These are phyloP conservation scores for Datura wrightii DNA, from an alignment of 257 asterid genomes.

Conservation along the genomic window DNA sequence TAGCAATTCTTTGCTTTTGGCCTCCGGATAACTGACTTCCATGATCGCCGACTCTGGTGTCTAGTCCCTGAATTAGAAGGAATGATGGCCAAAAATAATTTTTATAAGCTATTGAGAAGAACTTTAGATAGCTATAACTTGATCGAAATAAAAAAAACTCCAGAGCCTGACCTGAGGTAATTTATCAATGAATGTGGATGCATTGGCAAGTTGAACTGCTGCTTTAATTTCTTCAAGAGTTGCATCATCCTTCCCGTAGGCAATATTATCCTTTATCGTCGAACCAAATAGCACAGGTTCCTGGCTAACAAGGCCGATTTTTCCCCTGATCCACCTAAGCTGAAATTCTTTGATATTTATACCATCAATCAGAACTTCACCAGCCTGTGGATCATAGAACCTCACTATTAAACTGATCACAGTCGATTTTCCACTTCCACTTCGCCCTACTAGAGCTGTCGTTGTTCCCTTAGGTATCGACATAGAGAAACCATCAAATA, in stretches of 20 bases:
- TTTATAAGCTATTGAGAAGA: slow-evolving; percentile 38
- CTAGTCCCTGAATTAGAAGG: slow-evolving; percentile 60
- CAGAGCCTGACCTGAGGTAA: slow-evolving; percentile 64
- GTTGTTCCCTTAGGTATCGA: slow-evolving; percentile 68
- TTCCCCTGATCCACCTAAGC: slow-evolving; percentile 60
- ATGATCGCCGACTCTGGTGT: slow-evolving; percentile 60
- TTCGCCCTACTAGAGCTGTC: slow-evolving; percentile 63
- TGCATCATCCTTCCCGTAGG: slow-evolving; percentile 78
- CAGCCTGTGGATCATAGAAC: slow-evolving; percentile 65
- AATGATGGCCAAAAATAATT: slow-evolving; percentile 40
- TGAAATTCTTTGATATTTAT: slow-evolving; percentile 54
- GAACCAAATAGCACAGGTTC: slow-evolving; percentile 52
- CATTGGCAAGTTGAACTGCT: slow-evolving; percentile 75
- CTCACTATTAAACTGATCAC: slow-evolving; percentile 54
- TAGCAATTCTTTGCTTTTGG: slow-evolving; percentile 67
- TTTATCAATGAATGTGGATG: slow-evolving; percentile 77
- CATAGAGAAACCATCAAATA: slow-evolving; percentile 69
- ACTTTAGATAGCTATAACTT: neutral
- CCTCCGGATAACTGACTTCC: slow-evolving; percentile 69
- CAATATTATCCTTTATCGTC: slow-evolving; percentile 66
- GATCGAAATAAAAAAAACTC: neutral
- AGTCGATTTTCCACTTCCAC: slow-evolving; percentile 70
- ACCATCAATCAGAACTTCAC: slow-evolving; percentile 58
- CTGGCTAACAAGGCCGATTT: slow-evolving; percentile 63
- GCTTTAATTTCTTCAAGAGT: slow-evolving; percentile 64